phyloP scores from a whole-genome alignment of 75 land plant genomes.

The Ceratopteris richardii region DNA sequence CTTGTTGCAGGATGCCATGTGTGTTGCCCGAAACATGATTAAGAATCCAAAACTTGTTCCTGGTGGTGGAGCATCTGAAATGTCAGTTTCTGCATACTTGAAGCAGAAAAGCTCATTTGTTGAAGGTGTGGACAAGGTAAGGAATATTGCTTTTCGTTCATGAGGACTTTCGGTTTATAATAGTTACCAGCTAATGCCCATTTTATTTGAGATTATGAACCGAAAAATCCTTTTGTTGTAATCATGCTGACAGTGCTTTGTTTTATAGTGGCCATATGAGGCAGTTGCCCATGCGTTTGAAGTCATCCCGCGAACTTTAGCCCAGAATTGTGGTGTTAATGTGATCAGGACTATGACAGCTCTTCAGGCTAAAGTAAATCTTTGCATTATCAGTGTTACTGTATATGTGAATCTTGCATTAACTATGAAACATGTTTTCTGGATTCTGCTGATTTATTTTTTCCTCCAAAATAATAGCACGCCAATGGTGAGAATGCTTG shows the following conservation, averaged over 20 bases:
- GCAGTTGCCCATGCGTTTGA: constrained; percentile 95
- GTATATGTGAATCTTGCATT: too few species aligned
- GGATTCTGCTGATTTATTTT: too few species aligned
- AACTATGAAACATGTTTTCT: too few species aligned
- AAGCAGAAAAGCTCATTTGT: constrained; percentile 83
- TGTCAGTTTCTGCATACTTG: constrained; percentile 80
- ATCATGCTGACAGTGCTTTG: not conserved
- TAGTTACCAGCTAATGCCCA: too few species aligned
- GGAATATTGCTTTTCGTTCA: constrained; percentile 1
- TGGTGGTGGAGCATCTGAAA: constrained; percentile 95
- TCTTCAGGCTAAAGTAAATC: constrained; percentile 80
- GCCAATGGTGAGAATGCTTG: constrained; percentile 89
- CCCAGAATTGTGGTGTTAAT: constrained; percentile 96
- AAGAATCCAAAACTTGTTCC: constrained; percentile 95
- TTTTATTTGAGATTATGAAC: too few species aligned
- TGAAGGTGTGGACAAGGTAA: constrained; percentile 87
- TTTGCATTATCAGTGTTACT: not conserved
- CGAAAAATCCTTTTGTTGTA: too few species aligned
- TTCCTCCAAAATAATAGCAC: constrained; percentile 64
- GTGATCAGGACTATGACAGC: constrained; percentile 95
- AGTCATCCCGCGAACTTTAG: constrained; percentile 88
- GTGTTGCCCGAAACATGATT: constrained; percentile 86
- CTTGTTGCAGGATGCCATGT: constrained; percentile 74
- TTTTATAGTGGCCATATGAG: constrained; percentile 89
- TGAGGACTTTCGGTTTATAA: too few species aligned